Evolutionary conservation across 805 yeast species (phyloP), one percentile per base, ranked within the genome.

Genomic region (Kodamaea lidongshanica): DNA sequence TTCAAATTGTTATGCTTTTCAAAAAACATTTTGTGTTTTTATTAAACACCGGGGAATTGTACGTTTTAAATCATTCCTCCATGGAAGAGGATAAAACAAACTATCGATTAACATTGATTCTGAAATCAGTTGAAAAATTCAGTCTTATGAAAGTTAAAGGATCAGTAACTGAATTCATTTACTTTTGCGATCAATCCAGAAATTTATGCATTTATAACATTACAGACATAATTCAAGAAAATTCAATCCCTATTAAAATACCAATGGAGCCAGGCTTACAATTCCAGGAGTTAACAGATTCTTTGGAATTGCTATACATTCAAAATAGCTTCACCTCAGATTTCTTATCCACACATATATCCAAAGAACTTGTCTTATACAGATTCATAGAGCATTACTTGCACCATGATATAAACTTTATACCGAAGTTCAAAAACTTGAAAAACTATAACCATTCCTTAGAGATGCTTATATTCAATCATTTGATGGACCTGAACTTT

Each of bases 371-470:
- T 39, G 63, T 70, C 25, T 44, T 73, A 21, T 60, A 62, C 37
- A 61, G 67, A 35, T 54, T 72, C 35, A 59, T 73, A 25, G 71
- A 70, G 40, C 63, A 65, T 39, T 72, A 69, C 37, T 54, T 73
- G 32, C 32, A 46, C 13, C 48, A 49, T 35, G 33, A 23, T 8
- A 19, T 26, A 6, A 35, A 47, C 0, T 56, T 65, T 16, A 56
- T 53, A 29, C 41, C 42, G 16, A 59, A 57, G 35, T 71, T 67
- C 43, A 46, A 53, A 17, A 45, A 45, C 9, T 70, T 65, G 41
- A 52, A 54, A 13, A 67, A 64, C 33, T 72, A 65, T 37, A 54
- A 58, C 21, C 72, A 69, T 44, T 70, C 75, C 30, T 45, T 73
- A 23, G 79, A 73, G 41, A 46, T 71, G 17, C 45, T 73, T 12